Base-by-base conservation (phyloP, 768 basidiomycete species). In the Xerocomellus dryophilus region DNA sequence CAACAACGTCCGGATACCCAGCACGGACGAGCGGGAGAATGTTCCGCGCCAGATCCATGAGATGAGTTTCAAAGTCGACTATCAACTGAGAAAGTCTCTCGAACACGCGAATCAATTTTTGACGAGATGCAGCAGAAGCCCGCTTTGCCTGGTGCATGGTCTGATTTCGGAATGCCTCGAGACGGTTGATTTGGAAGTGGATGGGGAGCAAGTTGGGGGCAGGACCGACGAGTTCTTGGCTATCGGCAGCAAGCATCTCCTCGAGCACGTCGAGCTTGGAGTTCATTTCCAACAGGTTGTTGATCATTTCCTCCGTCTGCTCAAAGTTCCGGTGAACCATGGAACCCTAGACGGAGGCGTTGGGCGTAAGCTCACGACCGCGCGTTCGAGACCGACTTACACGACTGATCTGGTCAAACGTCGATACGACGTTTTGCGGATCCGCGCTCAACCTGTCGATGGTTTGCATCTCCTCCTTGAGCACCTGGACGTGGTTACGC, bases 321-420 rank as follows among this genome's bases (percentile, higher is more conserved):
- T 93, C 84, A 61, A 98, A 95, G 67, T 96, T 94, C 8, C 95
- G 82, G 69, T 98, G 96, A 2, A 98, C 90, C 76, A 90, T 84
- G 6, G 96, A 98, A 3, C 97, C 94, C 94, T 98, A 52, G 3
- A 46, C 11, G n/a, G n/a, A n/a, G 49, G 15, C 15, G 11, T 23
- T 18, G 20, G 17, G 14, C 6, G 38, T 40, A 21, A 45, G 56
- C 51, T 9, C 10, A 43, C 25, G 29, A 41, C 40, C 38, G 55
- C 21, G 21, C n/a, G 43, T 31, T 21, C 21, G 21, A 40, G 41
- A 21, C 41, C 8, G 14, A 76, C 86, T 51, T 65, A 97, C 96
- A 71, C 94, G 80, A 66, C 90, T 91, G 66, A 98, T 97, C 74
- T 97, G 95, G 74, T 93, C 93, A 69, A 96, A 98, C 10, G 90